These are phyloP conservation scores for Arthrobotrys sinensis DNA, from an alignment of 2,329 filamentous ascomycete genomes.

Conservation along the genomic window DNA sequence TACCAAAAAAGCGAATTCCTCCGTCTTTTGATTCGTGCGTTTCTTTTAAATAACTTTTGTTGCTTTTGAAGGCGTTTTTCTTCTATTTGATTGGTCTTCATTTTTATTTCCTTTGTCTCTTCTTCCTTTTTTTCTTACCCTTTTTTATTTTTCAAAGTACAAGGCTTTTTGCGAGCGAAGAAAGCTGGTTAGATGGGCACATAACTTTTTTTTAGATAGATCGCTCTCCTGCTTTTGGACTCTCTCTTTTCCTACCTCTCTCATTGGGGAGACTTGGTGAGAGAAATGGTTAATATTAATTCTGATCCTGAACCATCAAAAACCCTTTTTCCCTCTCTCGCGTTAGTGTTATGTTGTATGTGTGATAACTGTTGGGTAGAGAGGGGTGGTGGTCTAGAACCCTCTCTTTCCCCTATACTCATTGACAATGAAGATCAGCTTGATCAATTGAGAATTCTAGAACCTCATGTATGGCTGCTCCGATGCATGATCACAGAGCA, in stretches of 20 bases:
- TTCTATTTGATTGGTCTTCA: too few relatives aligned
- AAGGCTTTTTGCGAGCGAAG: background rate
- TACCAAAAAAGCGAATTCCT: slow-evolving; percentile 30
- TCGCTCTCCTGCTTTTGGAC: background rate
- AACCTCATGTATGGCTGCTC: background rate
- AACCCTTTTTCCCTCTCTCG: background rate
- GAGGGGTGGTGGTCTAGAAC: too few relatives aligned
- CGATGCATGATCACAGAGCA: background rate
- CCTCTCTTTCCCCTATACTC: too few relatives aligned
- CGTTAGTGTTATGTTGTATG: background rate
- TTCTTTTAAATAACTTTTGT: slow-evolving; percentile 35
- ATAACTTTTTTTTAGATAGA: slow-evolving; percentile 7
- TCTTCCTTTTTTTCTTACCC: background rate
- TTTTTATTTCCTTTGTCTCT: slow-evolving; percentile 10
- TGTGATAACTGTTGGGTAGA: background rate
- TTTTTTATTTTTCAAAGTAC: background rate
- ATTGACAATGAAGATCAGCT: too few relatives aligned
- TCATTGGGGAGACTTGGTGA: background rate
- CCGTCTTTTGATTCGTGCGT: too few relatives aligned
- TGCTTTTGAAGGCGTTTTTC: slow-evolving; percentile 56
- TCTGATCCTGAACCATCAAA: slow-evolving; percentile 2
- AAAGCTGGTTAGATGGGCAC: background rate
- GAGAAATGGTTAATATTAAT: background rate
- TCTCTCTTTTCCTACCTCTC: slow-evolving; percentile 1
- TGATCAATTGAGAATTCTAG: too few relatives aligned